Evolutionary conservation across 2,329 filamentous ascomycete species (phyloP), one percentile per base, ranked within the genome.

Genomic region (Calonectria montana): DNA sequence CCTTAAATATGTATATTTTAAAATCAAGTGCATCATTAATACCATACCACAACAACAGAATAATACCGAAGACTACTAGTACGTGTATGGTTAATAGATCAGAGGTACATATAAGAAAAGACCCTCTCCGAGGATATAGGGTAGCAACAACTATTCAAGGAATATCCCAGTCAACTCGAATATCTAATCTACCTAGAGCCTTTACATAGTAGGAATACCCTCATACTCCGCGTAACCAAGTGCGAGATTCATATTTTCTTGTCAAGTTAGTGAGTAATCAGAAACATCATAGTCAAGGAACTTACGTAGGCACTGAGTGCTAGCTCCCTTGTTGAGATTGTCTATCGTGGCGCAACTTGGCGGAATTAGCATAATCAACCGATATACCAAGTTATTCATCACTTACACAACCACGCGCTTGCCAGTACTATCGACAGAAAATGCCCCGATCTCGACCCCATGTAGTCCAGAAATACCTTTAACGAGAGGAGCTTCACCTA

Each of bases 401-500:
- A 35, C 74, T 73, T 41, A 74, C 61, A 98, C 91, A n/a, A 98
- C 96, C 0, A 97, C 96, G 64, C 97, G 90, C 90, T 95, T 97
- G 70, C 96, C 96, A 25, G 91, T 92, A 77, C 91, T 94, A 85
- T 98, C 68, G 10, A 98, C 95, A n/a, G 94, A 95, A 80, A 98
- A 98, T 0, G 94, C 96, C 71, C 97, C 97, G 83, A 99, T 95
- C 86, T 98, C 96, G 4, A 97, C 93, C 25, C 94, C 93, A 82
- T 98, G 96, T 86, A 93, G 94, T 75, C 93, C 91, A 77, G 91
- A 91, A 79, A 98, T 98, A 77, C 91, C 87, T 86, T 95, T 97
- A 69, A 98, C 96, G 13, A 92, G n/a, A 10, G 96, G 97, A 0
- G 94, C 90, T 83, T 98, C 96, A 66, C 96, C 96, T 5, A 94